These are phyloP conservation scores for Reutealis trisperma DNA, from an alignment of 345 rosid genomes.

Conservation along the genomic window DNA sequence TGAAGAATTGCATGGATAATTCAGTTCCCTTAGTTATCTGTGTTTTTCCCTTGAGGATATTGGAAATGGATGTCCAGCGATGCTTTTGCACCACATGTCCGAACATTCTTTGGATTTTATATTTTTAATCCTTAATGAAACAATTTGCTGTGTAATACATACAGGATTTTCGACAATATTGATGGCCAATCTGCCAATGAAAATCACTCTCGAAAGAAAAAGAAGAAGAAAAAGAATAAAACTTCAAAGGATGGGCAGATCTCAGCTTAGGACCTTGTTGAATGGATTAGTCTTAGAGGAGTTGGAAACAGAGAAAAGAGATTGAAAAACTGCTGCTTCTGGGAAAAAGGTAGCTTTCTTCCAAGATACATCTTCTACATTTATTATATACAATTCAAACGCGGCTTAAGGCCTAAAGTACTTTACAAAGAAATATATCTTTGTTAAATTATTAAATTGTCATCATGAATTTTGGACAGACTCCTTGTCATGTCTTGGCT, in stretches of 20 bases:
- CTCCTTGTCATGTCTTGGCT: background rate
- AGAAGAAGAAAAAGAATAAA: conserved; percentile 22
- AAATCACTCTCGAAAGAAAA: conserved; percentile 31
- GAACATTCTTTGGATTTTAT: background rate
- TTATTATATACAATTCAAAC: background rate
- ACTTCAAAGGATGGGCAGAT: conserved; percentile 27
- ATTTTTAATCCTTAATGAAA: background rate
- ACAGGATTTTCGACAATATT: conserved; percentile 14
- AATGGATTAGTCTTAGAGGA: conserved; percentile 36
- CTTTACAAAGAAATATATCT: background rate
- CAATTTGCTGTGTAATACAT: background rate
- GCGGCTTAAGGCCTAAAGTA: background rate
- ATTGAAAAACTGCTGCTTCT: conserved; percentile 44
- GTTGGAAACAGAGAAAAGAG: conserved; percentile 39
- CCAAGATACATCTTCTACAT: background rate
- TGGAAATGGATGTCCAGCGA: background rate
- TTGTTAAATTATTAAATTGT: background rate
- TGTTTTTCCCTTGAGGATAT: background rate
- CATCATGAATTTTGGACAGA: background rate
- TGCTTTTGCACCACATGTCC: background rate
- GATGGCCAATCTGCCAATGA: conserved; percentile 12
- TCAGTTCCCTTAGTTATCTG: no score
- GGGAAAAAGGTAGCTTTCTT: conserved; percentile 49
- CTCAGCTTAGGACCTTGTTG: background rate
- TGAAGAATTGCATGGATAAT: background rate